A percentile compares a stretch with the other conserved stretches of the same genome.
Evolutionary conservation across 2,329 filamentous ascomycete species (phyloP).

Genomic region (Curvularia eragrostidis): DNA sequence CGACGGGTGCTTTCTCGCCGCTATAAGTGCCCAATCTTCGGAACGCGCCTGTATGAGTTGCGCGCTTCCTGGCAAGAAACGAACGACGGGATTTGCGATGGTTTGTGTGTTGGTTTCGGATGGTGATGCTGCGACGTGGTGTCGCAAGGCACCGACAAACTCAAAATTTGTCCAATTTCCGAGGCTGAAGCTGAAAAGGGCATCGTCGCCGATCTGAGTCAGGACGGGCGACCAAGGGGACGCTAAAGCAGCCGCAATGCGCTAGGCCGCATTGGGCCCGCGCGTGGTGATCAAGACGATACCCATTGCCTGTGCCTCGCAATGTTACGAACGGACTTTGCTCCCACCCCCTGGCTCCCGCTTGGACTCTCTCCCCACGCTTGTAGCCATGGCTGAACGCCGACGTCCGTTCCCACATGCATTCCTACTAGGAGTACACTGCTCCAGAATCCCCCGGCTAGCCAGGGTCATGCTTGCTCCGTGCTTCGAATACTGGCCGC

Average conservation of each 20-base stretch:
- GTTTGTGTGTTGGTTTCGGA: constrained; percentile 7
- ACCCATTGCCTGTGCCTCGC: constrained; percentile 7
- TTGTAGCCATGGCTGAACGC: constrained; percentile 21
- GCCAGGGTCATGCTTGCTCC: constrained; percentile 26
- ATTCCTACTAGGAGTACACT: constrained; percentile 23
- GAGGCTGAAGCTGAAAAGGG: constrained; percentile 20
- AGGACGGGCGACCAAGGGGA: constrained; percentile 1
- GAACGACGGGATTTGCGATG: not conserved
- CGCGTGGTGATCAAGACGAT: not conserved
- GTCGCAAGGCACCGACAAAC: constrained; percentile 12
- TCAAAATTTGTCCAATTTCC: constrained; percentile 17
- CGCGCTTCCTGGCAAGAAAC: not conserved
- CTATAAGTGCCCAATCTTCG: constrained; percentile 4
- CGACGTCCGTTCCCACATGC: constrained; percentile 22
- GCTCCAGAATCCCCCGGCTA: constrained; percentile 24
- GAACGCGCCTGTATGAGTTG: constrained; percentile 3
- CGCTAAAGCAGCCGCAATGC: not conserved
- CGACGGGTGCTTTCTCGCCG: constrained; percentile 8
- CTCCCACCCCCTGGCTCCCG: constrained; percentile 22
- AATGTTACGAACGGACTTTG: constrained; percentile 9
- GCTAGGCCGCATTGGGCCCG: constrained; percentile 1
- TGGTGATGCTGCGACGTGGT: constrained; percentile 16
- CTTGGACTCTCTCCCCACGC: constrained; percentile 26
- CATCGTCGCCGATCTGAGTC: constrained; percentile 6
- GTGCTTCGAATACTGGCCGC: constrained; percentile 32